Base-by-base conservation (phyloP, 2,329 filamentous ascomycete species). In the Fusarium lateritium region DNA sequence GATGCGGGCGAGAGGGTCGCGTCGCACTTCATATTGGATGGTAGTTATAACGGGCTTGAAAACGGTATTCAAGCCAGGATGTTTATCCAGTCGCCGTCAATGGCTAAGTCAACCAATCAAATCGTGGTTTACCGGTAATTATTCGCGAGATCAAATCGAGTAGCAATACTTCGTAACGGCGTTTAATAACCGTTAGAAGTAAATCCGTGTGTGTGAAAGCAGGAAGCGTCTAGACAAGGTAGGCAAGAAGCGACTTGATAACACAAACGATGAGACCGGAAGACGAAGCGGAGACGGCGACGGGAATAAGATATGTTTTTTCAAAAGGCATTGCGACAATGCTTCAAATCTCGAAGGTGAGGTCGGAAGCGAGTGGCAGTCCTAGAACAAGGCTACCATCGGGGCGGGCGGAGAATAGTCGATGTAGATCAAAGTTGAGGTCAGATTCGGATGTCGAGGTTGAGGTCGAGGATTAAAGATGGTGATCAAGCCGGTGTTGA, bases 201-300 rank as follows among this genome's bases (percentile, higher is more conserved):
- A 77, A 79, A 77, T 83, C 80, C 71, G 72, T 72, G 62, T 73
- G 71, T 77, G 85, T 80, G 76, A 75, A 76, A 79, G 72, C 76
- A 77, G 76, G 70, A 69, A 75, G 76, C 72, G 79, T 78, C 79
- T 85, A 87, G 78, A 83, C 78, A 75, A 78, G 63, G 57, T 69
- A 73, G 79, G 76, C 77, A 76, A 75, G 75, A 79, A 67, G 64
- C 69, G 79, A 80, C 78, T 80, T 81, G 77, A 82, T 83, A 84
- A 83, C 83, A 86, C 83, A 78, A 82, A 83, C 78, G 83, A 87
- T 83, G 78, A 83, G 79, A 86, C 86, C 85, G 86, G 86, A 83
- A 77, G 85, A 88, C 86, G 81, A 83, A 81, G 83, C 85, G 80
- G 83, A 85, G 86, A 86, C 82, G 85, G 84, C 87, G 87, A 90